Conservation (phyloP, 1,139 yeast genomes). For the Trichomonascaceae sp. region DNA sequence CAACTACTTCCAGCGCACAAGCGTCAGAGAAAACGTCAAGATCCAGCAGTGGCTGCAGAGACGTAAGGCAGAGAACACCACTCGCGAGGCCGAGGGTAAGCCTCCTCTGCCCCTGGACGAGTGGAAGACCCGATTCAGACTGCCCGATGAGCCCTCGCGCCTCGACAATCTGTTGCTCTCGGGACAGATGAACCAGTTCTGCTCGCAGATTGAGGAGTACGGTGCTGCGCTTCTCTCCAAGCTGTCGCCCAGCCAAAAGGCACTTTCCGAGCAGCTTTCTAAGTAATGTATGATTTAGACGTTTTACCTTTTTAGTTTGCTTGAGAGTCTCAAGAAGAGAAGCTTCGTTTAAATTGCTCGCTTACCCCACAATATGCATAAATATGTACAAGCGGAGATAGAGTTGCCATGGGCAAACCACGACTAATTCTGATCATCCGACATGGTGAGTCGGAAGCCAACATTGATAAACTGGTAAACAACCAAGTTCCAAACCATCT, state of each 20-base stretch:
- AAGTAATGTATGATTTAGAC: too few relatives aligned
- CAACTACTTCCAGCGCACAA: constrained; percentile 65
- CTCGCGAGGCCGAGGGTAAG: constrained; percentile 43
- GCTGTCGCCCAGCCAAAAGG: constrained; percentile 42
- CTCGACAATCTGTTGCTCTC: constrained; percentile 59
- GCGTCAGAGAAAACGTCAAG: constrained; percentile 58
- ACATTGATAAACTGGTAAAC: constrained; percentile 63
- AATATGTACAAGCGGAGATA: too few relatives aligned
- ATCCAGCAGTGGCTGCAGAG: constrained; percentile 65
- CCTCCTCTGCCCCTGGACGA: constrained; percentile 41
- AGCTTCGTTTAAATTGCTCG: too few relatives aligned
- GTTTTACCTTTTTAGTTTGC: too few relatives aligned
- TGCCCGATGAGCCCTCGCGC: constrained; percentile 68
- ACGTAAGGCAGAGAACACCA: constrained; percentile 54
- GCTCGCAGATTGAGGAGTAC: constrained; percentile 53
- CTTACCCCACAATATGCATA: too few relatives aligned
- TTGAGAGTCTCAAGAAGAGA: too few relatives aligned
- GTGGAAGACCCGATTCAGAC: constrained; percentile 54
- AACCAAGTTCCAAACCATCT: constrained; percentile 64
- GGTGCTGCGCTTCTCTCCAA: constrained; percentile 47
- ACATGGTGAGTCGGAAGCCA: constrained; percentile 89
- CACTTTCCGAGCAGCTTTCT: too few relatives aligned
- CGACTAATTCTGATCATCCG: constrained; percentile 58
- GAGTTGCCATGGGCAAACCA: neutral
- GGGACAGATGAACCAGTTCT: constrained; percentile 56